A percentile compares a stretch with the other conserved stretches of the same genome.
phyloP scores from a whole-genome alignment of 257 asterid species.

The Fraxinus excelsior region DNA sequence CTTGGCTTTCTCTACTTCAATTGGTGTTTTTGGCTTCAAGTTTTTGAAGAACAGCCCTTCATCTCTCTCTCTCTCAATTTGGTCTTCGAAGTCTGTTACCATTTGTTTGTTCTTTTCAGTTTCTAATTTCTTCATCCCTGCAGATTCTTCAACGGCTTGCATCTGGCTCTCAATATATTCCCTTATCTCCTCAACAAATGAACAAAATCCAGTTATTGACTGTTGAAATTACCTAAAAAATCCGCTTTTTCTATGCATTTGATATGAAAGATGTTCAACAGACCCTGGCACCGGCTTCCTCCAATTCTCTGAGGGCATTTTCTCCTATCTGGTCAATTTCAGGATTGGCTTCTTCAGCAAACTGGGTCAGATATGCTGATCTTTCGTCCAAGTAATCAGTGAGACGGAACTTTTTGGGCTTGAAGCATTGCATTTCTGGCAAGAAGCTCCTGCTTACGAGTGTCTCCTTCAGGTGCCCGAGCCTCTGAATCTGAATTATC shows the following conservation, averaged over 20 bases:
- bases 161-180: slow-evolving; percentile 74
- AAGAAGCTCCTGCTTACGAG: slow-evolving; percentile 76
- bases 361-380: slow-evolving; percentile 70
- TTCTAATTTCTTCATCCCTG: slow-evolving; percentile 66
- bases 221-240: neutral
- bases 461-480: slow-evolving; percentile 60
- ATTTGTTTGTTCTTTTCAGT: slow-evolving; percentile 62
- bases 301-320: too few relatives aligned
- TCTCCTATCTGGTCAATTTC: too few relatives aligned
- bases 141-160: slow-evolving; percentile 88
- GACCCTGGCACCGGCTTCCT: slow-evolving; percentile 79
- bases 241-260: slow-evolving; percentile 1
- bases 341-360: slow-evolving; percentile 89
- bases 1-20: slow-evolving; percentile 56
- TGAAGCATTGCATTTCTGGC: slow-evolving; percentile 83
- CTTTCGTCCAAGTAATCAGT: slow-evolving; percentile 84
- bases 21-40: slow-evolving; percentile 50
- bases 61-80: slow-evolving; percentile 63
- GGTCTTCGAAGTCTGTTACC: slow-evolving; percentile 60
- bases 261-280: slow-evolving; percentile 18
- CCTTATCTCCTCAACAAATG: slow-evolving; percentile 70
- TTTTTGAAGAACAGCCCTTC: slow-evolving; percentile 83
- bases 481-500: slow-evolving; percentile 47
- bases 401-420: slow-evolving; percentile 75
- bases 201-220: slow-evolving; percentile 17